Conservation (phyloP, 2,329 filamentous ascomycete species). For the Cryoendolithus antarcticus region DNA sequence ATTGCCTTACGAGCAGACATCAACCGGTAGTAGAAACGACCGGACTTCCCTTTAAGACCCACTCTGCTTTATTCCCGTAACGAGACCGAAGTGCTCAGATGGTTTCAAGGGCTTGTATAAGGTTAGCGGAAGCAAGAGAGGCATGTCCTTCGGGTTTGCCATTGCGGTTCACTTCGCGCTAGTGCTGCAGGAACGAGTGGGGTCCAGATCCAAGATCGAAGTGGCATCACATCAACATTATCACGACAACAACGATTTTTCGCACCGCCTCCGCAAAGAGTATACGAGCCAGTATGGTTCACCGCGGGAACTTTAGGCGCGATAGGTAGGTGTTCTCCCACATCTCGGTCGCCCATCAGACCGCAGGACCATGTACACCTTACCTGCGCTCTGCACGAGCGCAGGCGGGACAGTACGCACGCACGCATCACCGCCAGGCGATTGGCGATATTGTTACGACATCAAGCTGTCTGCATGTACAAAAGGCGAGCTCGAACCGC, state of each 20-base stretch:
- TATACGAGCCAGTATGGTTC: background rate
- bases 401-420: background rate
- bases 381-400: background rate
- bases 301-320: background rate
- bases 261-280: background rate
- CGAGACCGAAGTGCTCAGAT: no score
- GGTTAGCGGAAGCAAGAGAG: no score
- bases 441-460: conserved; percentile 2
- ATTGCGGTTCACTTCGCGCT: no score
- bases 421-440: conserved; percentile 2
- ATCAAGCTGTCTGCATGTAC: background rate
- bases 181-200: no score
- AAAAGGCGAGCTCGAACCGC: background rate
- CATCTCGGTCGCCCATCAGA: background rate
- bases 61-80: no score
- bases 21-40: no score
- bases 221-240: conserved; percentile 3
- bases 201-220: background rate
- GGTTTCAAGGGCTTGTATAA: no score
- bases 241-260: background rate
- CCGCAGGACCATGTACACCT: conserved; percentile 4
- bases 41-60: no score
- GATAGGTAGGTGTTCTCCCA: background rate
- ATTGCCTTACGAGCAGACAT: no score
- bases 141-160: no score